phyloP scores from a whole-genome alignment of 495 filamentous ascomycete genomes.

The Aspergillus bertholletiae region DNA sequence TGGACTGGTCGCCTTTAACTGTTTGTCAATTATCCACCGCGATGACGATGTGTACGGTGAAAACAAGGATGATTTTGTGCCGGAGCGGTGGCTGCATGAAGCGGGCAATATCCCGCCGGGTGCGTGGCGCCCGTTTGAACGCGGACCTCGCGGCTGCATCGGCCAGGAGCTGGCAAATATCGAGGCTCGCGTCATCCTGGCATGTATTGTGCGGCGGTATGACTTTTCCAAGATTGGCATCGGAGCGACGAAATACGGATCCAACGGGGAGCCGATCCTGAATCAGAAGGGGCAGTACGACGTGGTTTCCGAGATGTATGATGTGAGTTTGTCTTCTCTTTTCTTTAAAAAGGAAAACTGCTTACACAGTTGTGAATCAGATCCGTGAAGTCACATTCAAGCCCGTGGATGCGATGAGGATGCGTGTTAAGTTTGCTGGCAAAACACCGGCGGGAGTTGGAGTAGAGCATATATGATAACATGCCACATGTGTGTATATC shows the following conservation, averaged over 20 bases:
- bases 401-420: too few species aligned
- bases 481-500: too few species aligned
- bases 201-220: conserved; percentile 33
- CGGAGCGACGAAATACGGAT: conserved; percentile 30
- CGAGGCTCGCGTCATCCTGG: conserved; percentile 40
- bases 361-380: too few species aligned
- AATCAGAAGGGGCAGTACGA: conserved; percentile 38
- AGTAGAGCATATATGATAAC: too few species aligned
- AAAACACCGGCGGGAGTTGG: too few species aligned
- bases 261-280: conserved; percentile 19
- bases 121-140: conserved; percentile 45
- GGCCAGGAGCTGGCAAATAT: conserved; percentile 46
- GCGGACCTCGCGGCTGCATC: conserved; percentile 47
- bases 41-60: conserved; percentile 17
- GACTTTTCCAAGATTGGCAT: conserved; percentile 44
- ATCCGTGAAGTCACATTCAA: too few species aligned
- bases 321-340: too few species aligned
- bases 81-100: conserved; percentile 21
- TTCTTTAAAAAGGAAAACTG: too few species aligned
- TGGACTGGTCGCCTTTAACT: conserved; percentile 22
- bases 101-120: conserved; percentile 18
- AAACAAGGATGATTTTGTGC: conserved; percentile 15
- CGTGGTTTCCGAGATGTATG: conserved; percentile 39
- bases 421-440: too few species aligned
- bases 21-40: conserved; percentile 18